phyloP scores from a whole-genome alignment of 805 yeast species.

The Wickerhamomyces mucosus region DNA sequence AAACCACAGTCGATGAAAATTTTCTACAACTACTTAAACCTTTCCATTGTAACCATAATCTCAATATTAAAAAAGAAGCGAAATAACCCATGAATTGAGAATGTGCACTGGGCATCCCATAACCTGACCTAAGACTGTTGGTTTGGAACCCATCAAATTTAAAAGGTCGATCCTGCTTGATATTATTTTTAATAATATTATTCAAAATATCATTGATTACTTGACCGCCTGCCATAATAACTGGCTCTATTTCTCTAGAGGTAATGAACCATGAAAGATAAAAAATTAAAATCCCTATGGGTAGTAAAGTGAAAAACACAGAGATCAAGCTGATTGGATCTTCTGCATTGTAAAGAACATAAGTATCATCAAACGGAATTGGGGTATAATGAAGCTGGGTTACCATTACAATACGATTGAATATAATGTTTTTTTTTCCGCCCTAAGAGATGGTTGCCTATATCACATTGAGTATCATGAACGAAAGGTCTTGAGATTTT shows the following conservation, averaged over 20 bases:
- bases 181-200: slow-evolving; percentile 49
- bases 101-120: slow-evolving; percentile 98
- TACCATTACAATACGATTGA: too few species aligned
- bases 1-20: slow-evolving; percentile 19
- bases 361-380: slow-evolving; percentile 77
- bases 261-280: slow-evolving; percentile 77
- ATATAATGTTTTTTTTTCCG: too few species aligned
- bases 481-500: too few species aligned
- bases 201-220: slow-evolving; percentile 67
- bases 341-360: slow-evolving; percentile 64
- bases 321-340: slow-evolving; percentile 49
- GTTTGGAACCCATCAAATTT: slow-evolving; percentile 26
- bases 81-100: slow-evolving; percentile 92
- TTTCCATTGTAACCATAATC: slow-evolving; percentile 33
- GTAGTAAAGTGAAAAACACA: slow-evolving; percentile 72
- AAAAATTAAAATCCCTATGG: slow-evolving; percentile 69
- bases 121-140: slow-evolving; percentile 43
- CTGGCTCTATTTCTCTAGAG: slow-evolving; percentile 79
- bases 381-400: slow-evolving; percentile 14
- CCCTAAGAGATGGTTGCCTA: too few species aligned
- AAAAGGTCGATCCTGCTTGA: slow-evolving; percentile 72
- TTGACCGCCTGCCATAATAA: slow-evolving; percentile 79
- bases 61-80: slow-evolving; percentile 44
- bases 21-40: slow-evolving; percentile 23
- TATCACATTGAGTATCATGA: too few species aligned